Percentiles rank a stretch among this genome's conserved stretches.
Conservation (phyloP, 2,329 filamentous ascomycete genomes). For the Dactylellina drechsleri region DNA sequence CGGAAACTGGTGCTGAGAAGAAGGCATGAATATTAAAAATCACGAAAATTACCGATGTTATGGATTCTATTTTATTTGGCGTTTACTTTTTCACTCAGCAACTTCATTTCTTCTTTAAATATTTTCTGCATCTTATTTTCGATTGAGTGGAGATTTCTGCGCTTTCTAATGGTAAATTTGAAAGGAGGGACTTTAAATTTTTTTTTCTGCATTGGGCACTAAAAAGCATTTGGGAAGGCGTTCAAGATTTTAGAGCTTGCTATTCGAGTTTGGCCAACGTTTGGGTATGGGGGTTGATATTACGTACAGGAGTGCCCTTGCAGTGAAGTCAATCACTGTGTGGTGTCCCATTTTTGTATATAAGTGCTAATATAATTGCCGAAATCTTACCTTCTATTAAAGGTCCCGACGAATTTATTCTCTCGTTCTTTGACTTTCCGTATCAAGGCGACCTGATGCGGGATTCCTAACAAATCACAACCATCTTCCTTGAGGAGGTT, state of each 20-base stretch:
- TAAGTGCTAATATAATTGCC: neutral
- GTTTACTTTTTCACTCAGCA: constrained; percentile 4
- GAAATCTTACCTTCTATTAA: neutral
- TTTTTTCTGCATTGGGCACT: neutral
- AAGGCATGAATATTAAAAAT: constrained; percentile 6
- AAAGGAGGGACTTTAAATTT: neutral
- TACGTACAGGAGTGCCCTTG: too few relatives aligned
- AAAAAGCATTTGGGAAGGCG: constrained; percentile 2
- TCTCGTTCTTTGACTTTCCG: too few relatives aligned
- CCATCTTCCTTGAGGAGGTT: neutral
- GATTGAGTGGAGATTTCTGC: neutral
- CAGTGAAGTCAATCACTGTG: too few relatives aligned
- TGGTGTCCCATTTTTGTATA: too few relatives aligned
- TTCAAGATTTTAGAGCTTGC: neutral
- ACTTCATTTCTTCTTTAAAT: constrained; percentile 2
- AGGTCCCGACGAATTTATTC: neutral
- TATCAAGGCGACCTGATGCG: too few relatives aligned
- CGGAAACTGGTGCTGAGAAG: constrained; percentile 16
- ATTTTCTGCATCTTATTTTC: constrained; percentile 4
- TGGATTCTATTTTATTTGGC: neutral
- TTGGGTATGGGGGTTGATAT: neutral
- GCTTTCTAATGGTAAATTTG: constrained; percentile 2
- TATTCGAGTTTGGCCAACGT: neutral
- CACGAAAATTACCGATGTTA: neutral
- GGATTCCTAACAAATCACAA: neutral